Evolutionary conservation across 805 yeast species (phyloP).

Genomic region (Wickerhamiella dianesei): DNA sequence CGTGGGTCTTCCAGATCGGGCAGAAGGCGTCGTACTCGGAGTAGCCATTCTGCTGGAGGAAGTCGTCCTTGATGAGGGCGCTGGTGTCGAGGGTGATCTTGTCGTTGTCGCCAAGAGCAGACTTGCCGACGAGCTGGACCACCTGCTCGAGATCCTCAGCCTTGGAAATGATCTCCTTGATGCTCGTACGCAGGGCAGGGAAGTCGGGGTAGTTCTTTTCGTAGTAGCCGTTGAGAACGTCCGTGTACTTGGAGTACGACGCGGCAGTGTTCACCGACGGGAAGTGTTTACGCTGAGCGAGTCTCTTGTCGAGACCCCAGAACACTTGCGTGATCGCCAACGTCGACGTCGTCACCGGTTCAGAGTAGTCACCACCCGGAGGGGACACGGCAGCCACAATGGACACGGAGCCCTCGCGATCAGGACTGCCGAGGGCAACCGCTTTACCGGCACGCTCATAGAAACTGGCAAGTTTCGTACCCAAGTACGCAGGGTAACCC

Average conservation of each 20-base stretch:
- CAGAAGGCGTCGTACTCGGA: conserved; percentile 97
- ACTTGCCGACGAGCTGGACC: conserved; percentile 97
- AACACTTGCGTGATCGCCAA: conserved; percentile 99
- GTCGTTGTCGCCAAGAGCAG: conserved; percentile 92
- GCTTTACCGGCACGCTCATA: conserved; percentile 99
- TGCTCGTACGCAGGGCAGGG: conserved; percentile 77
- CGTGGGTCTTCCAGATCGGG: conserved; percentile 97
- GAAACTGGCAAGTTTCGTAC: conserved; percentile 97
- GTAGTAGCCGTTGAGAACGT: conserved; percentile 72
- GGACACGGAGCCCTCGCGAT: conserved; percentile 95
- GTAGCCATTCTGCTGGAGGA: conserved; percentile 98
- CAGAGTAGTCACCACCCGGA: conserved; percentile 99
- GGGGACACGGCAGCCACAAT: conserved; percentile 99
- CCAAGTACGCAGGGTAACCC: conserved; percentile 99
- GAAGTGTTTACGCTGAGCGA: conserved; percentile 99
- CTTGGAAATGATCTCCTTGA: conserved; percentile 85
- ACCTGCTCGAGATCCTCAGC: conserved; percentile 99
- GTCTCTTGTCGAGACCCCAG: conserved; percentile 98
- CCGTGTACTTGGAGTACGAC: conserved; percentile 93
- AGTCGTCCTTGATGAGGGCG: conserved; percentile 85
- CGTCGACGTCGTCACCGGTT: conserved; percentile 97
- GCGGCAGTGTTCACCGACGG: conserved; percentile 95
- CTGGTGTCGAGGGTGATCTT: conserved; percentile 94
- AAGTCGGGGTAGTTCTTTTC: conserved; percentile 80
- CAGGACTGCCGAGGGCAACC: conserved; percentile 88